phyloP scores from a whole-genome alignment of 768 basidiomycete species.

The Mycena venus region DNA sequence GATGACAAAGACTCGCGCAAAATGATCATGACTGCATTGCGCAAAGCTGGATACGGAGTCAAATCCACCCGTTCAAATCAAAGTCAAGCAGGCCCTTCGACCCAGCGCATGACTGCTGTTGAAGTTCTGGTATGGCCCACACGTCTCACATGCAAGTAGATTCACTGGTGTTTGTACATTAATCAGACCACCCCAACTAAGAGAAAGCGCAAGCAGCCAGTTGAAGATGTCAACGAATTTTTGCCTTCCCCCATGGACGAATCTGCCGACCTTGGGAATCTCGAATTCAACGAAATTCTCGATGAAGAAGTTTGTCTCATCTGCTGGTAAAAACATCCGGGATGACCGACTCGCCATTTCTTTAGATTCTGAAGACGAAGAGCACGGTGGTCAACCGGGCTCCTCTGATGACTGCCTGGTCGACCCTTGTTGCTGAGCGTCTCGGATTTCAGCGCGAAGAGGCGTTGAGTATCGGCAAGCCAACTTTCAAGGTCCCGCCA shows the following conservation, averaged over 20 bases:
- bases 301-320: constrained; percentile 72
- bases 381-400: constrained; percentile 87
- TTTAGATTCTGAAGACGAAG: constrained; percentile 71
- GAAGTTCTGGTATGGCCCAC: constrained; percentile 24
- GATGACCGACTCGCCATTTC: not conserved
- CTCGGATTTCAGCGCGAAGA: constrained; percentile 91
- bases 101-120: constrained; percentile 26
- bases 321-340: not conserved
- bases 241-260: constrained; percentile 69
- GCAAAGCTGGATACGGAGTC: constrained; percentile 71
- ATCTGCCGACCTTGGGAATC: constrained; percentile 61
- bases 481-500: not conserved
- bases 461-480: constrained; percentile 89
- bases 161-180: not conserved
- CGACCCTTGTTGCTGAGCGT: constrained; percentile 85
- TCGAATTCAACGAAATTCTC: constrained; percentile 80
- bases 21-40: constrained; percentile 68
- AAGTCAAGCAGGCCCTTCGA: constrained; percentile 36
- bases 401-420: constrained; percentile 96
- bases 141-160: not conserved
- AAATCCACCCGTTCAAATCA: constrained; percentile 41
- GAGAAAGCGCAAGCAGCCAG: constrained; percentile 67
- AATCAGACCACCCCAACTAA: constrained; percentile 61
- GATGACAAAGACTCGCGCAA: constrained; percentile 76
- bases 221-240: constrained; percentile 65